Evolutionary conservation across 164 flowering plant genomes (phyloP).

Genomic region (Kalanchoe fedtschenkoi): DNA sequence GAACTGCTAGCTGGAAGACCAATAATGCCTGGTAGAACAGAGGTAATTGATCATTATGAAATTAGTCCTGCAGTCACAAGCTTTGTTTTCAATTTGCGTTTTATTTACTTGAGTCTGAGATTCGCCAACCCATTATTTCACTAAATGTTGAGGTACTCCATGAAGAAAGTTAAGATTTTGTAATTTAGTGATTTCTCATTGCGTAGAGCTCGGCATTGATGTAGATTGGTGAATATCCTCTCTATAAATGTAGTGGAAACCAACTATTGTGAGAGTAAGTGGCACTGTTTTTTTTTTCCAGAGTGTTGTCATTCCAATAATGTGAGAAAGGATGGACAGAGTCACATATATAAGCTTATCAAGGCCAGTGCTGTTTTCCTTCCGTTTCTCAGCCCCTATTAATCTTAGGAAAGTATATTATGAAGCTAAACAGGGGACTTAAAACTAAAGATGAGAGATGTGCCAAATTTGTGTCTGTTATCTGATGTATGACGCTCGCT

Average conservation of each 20-base stretch:
- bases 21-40: constrained; percentile 54
- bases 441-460: neutral
- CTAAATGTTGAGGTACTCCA: too few species aligned
- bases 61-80: neutral
- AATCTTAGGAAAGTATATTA: neutral
- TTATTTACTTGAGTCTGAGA: too few species aligned
- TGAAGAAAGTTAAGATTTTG: too few species aligned
- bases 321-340: neutral
- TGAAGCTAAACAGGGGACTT: neutral
- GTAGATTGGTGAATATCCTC: neutral
- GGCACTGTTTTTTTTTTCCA: neutral
- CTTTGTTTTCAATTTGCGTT: neutral
- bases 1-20: constrained; percentile 51
- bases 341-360: neutral
- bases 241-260: neutral
- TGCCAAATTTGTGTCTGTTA: neutral
- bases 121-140: too few species aligned
- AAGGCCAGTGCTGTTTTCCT: constrained; percentile 1
- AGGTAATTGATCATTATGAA: constrained; percentile 20
- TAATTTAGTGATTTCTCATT: too few species aligned
- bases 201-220: neutral
- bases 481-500: neutral
- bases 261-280: neutral
- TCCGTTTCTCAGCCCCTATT: neutral
- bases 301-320: neutral